These are phyloP conservation scores for Neonothopanus nambi DNA, from an alignment of 1,284 basidiomycete species.

Conservation along the genomic window DNA sequence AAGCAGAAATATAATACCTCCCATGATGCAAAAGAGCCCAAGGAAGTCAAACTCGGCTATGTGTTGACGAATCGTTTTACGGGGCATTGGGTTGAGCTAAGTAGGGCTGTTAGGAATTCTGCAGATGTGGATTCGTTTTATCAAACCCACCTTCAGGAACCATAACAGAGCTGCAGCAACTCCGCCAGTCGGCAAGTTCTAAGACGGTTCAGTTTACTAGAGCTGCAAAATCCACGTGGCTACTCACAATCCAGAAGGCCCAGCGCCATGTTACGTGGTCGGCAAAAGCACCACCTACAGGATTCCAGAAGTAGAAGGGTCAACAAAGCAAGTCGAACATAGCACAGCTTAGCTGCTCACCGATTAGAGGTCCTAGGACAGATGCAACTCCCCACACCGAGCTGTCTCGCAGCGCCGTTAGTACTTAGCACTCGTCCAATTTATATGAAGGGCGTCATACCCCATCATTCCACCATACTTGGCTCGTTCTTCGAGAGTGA, in stretches of 20 bases:
- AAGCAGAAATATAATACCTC: slow-evolving; percentile 72
- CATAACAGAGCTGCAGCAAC: slow-evolving; percentile 38
- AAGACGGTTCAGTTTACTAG: not conserved
- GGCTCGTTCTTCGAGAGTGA: not conserved
- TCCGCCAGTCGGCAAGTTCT: not conserved
- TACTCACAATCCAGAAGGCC: slow-evolving; percentile 27
- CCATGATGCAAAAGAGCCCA: slow-evolving; percentile 71
- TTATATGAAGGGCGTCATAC: too few relatives aligned
- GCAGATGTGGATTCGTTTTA: slow-evolving; percentile 3
- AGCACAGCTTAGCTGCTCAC: slow-evolving; percentile 57
- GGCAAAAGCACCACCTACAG: slow-evolving; percentile 52
- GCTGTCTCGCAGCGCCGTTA: too few relatives aligned
- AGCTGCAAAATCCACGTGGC: not conserved
- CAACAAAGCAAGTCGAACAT: not conserved
- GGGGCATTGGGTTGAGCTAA: slow-evolving; percentile 73
- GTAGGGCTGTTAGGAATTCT: slow-evolving; percentile 9
- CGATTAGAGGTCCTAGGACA: slow-evolving; percentile 75
- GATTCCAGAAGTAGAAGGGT: not conserved
- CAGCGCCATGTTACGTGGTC: slow-evolving; percentile 77
- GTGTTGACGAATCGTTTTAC: slow-evolving; percentile 58
- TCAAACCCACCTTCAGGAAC: slow-evolving; percentile 48
- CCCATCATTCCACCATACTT: slow-evolving; percentile 24
- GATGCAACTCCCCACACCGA: slow-evolving; percentile 71
- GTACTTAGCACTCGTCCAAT: too few relatives aligned
- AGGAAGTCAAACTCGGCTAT: slow-evolving; percentile 73